Evolutionary conservation across 352 stramenopile species (phyloP).

Genomic region (Globisporangium spinosum): DNA sequence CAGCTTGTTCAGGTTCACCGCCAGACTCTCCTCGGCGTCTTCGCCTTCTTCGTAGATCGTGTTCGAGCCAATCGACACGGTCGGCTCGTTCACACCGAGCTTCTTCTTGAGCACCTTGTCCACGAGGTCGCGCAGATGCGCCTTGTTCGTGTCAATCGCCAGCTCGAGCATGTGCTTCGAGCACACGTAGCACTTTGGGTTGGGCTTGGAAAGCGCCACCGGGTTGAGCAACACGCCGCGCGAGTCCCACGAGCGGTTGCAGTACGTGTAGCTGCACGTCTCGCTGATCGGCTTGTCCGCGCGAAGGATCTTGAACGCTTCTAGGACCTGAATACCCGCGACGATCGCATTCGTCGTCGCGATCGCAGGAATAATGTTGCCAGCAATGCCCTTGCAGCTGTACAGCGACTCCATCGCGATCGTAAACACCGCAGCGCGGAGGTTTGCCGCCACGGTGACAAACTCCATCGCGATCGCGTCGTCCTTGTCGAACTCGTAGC

Average conservation of each 20-base stretch:
- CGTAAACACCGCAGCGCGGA: constrained; percentile 88
- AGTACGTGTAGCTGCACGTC: constrained; percentile 93
- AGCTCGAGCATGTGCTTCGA: constrained; percentile 90
- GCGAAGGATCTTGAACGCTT: constrained; percentile 83
- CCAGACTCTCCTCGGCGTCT: constrained; percentile 78
- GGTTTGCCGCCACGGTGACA: constrained; percentile 96
- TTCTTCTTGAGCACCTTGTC: constrained; percentile 84
- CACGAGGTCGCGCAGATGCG: constrained; percentile 73
- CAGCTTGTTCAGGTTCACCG: constrained; percentile 88
- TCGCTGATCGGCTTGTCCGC: constrained; percentile 56
- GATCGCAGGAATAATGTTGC: constrained; percentile 99
- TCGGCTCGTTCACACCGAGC: constrained; percentile 88
- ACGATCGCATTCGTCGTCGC: constrained; percentile 99
- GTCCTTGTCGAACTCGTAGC: constrained; percentile 97
- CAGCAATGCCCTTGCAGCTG: constrained; percentile 97
- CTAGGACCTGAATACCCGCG: constrained; percentile 90
- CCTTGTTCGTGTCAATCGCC: constrained; percentile 86
- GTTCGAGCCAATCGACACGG: constrained; percentile 79
- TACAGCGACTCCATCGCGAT: constrained; percentile 86
- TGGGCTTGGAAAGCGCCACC: constrained; percentile 84
- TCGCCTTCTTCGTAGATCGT: constrained; percentile 96
- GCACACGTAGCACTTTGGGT: constrained; percentile 96
- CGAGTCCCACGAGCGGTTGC: constrained; percentile 88
- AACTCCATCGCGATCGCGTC: constrained; percentile 96
- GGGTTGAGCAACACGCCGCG: constrained; percentile 92